phyloP scores from a whole-genome alignment of 805 yeast genomes.

The Metahyphopichia silvanorum region DNA sequence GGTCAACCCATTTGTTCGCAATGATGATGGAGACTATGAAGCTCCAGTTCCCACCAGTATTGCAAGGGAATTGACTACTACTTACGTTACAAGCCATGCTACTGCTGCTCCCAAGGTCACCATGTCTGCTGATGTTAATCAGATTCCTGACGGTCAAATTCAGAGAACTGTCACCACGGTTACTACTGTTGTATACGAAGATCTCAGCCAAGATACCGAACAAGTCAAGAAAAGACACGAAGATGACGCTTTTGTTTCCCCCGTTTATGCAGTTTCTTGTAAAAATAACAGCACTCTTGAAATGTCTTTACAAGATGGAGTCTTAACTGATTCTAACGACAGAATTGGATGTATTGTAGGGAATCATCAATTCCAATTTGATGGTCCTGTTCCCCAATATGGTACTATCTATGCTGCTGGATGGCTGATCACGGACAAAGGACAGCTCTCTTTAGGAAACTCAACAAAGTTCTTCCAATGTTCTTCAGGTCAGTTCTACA shows the following conservation, averaged over 20 bases:
- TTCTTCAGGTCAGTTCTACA: slow-evolving; percentile 37
- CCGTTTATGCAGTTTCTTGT: slow-evolving; percentile 29
- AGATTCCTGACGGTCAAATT: slow-evolving; percentile 28
- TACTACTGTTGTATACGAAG: slow-evolving; percentile 1
- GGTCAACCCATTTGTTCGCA: slow-evolving; percentile 22
- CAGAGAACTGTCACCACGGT: slow-evolving; percentile 12
- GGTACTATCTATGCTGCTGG: slow-evolving; percentile 38
- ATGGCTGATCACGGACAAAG: slow-evolving; percentile 33
- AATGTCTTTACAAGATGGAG: slow-evolving; percentile 27
- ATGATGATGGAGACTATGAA: slow-evolving; percentile 16
- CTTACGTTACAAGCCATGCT: slow-evolving; percentile 7
- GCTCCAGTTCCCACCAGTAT: slow-evolving; percentile 12
- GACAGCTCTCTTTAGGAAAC: slow-evolving; percentile 32
- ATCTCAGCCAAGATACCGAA: slow-evolving; percentile 1
- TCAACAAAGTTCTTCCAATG: slow-evolving; percentile 34
- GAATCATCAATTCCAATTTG: slow-evolving; percentile 38
- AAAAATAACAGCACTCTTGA: slow-evolving; percentile 18
- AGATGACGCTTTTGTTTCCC: slow-evolving; percentile 12
- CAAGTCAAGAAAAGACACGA: slow-evolving; percentile 4
- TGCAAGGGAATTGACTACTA: slow-evolving; percentile 10
- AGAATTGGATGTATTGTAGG: slow-evolving; percentile 38
- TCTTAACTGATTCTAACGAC: slow-evolving; percentile 26
- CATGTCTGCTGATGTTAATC: slow-evolving; percentile 15
- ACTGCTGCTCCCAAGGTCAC: slow-evolving; percentile 23
- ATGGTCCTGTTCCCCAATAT: slow-evolving; percentile 38